A percentile compares a stretch with the other conserved stretches of the same genome.
Conservation (phyloP, 1,139 yeast genomes). For the Tardiomyces blankii region DNA sequence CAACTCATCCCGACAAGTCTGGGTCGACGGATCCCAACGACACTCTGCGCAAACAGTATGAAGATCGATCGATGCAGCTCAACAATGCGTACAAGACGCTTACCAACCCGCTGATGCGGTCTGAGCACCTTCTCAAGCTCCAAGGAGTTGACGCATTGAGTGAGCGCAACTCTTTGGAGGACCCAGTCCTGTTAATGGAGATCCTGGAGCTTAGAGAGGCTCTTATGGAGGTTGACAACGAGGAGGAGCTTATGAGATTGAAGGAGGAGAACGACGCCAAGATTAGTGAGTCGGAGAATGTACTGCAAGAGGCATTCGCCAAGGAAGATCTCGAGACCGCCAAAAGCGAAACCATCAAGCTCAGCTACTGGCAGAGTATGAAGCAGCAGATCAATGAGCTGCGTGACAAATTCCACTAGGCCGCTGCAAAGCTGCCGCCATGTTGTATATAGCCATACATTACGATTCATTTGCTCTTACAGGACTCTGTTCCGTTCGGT, state of each 20-base stretch:
- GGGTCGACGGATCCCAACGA: slow-evolving; percentile 5
- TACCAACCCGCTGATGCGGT: slow-evolving; percentile 50
- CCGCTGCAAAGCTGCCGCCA: too few relatives aligned
- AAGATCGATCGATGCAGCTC: slow-evolving; percentile 39
- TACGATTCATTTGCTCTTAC: too few relatives aligned
- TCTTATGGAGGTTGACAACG: slow-evolving; percentile 50
- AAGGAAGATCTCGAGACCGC: slow-evolving; percentile 42
- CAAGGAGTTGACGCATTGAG: slow-evolving; percentile 31
- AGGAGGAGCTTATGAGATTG: slow-evolving; percentile 44
- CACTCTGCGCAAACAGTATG: slow-evolving; percentile 11
- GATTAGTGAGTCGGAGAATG: slow-evolving; percentile 32
- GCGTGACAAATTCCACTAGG: neutral
- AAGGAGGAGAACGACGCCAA: slow-evolving; percentile 45
- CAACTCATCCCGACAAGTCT: slow-evolving; percentile 68
- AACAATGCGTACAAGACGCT: slow-evolving; percentile 70
- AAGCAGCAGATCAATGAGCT: slow-evolving; percentile 59
- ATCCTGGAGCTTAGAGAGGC: slow-evolving; percentile 76
- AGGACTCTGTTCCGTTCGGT: too few relatives aligned
- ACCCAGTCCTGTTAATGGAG: slow-evolving; percentile 55
- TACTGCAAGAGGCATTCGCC: slow-evolving; percentile 29
- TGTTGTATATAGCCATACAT: neutral
- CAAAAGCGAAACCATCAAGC: slow-evolving; percentile 52
- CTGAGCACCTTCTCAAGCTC: slow-evolving; percentile 41
- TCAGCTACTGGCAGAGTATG: slow-evolving; percentile 81
- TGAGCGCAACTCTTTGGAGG: slow-evolving; percentile 27